Evolutionary conservation across 1,284 basidiomycete genomes (phyloP), one percentile per base, ranked within the genome.

Genomic region (Dichomitus squalens): DNA sequence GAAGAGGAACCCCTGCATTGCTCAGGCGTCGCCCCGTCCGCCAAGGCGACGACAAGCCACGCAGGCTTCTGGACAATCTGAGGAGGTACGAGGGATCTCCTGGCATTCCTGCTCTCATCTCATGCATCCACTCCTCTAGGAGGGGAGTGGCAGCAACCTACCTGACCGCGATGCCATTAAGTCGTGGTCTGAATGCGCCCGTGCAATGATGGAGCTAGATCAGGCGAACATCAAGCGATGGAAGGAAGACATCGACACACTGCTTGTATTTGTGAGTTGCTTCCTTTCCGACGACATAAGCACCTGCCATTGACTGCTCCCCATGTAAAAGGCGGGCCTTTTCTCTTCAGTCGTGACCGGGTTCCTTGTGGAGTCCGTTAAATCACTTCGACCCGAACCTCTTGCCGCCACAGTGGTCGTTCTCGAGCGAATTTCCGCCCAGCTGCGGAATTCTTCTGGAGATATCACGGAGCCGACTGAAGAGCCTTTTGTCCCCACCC

Each of bases 341-440:
- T 57, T 57, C 49, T 57, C 55, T 23, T 49, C 55, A 5, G 38
- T 57, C 18, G 43, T 57, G 4, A 57, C 55, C n/a, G 55, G 49
- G n/a, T 57, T 57, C 48, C 18, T 47, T 27, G 36, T 48, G 2
- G 55, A 57, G 36, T 52, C 55, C 6, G 48, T 27, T 44, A 46
- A 52, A 29, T 25, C 38, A 7, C 44, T 57, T 33, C 55, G 41
- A 18, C 35, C 49, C 7, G 55, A 57, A 16, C 55, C 49, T 2
- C 23, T 50, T 1, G 49, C 51, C 14, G 14, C 31, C 21, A 41
- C 47, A 14, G 23, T 48, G 6, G 44, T 34, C 11, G 29, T 52
- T 11, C 50, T 57, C 14, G 38, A 52, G 29, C 35, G 21, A 5
- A 57, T 57, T 16, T 35, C 23, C 2, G 49, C 43, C 16, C 41